Percentiles rank a stretch among this genome's conserved stretches.
phyloP scores from a whole-genome alignment of 2,329 filamentous ascomycete species.

The Peltaster fructicola region DNA sequence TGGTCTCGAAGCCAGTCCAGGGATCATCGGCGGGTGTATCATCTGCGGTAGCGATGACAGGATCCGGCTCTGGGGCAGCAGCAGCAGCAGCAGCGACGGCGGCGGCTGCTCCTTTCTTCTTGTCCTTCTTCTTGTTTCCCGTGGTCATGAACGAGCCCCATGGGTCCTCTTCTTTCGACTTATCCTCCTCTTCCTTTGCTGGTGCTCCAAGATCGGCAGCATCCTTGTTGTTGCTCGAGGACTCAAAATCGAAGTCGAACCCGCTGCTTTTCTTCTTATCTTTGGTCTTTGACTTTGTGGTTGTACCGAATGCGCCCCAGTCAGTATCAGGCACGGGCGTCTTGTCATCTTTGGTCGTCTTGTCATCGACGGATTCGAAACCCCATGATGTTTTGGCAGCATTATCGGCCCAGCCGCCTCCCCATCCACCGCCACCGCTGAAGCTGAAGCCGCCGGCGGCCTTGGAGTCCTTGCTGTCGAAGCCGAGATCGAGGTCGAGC shows the following conservation, averaged over 20 bases:
- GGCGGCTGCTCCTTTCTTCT: constrained; percentile 14
- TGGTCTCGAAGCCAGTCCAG: constrained; percentile 14
- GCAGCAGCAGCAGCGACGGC: constrained; percentile 7
- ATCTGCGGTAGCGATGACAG: constrained; percentile 11
- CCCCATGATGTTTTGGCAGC: constrained; percentile 17
- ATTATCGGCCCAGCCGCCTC: constrained; percentile 14
- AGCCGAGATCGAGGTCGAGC: constrained; percentile 29
- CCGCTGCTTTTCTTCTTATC: constrained; percentile 19
- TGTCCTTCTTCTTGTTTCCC: constrained; percentile 17
- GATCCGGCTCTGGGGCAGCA: constrained; percentile 8
- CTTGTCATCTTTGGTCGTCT: constrained; percentile 11
- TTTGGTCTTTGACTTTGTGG: constrained; percentile 18
- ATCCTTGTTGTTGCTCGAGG: constrained; percentile 5
- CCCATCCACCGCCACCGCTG: constrained; percentile 17
- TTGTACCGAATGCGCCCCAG: constrained; percentile 12
- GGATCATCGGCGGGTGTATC: constrained; percentile 17
- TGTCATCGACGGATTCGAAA: constrained; percentile 11
- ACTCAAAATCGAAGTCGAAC: constrained; percentile 17
- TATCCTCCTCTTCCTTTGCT: constrained; percentile 7
- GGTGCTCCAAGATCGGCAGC: constrained; percentile 6
- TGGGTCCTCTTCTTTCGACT: constrained; percentile 10
- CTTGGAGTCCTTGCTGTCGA: constrained; percentile 10
- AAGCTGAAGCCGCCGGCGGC: constrained; percentile 18
- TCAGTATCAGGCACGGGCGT: constrained; percentile 8
- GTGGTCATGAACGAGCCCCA: constrained; percentile 12